Evolutionary conservation across 1,284 basidiomycete genomes (phyloP), one percentile per base, ranked within the genome.

Genomic region (Cerrena zonata): DNA sequence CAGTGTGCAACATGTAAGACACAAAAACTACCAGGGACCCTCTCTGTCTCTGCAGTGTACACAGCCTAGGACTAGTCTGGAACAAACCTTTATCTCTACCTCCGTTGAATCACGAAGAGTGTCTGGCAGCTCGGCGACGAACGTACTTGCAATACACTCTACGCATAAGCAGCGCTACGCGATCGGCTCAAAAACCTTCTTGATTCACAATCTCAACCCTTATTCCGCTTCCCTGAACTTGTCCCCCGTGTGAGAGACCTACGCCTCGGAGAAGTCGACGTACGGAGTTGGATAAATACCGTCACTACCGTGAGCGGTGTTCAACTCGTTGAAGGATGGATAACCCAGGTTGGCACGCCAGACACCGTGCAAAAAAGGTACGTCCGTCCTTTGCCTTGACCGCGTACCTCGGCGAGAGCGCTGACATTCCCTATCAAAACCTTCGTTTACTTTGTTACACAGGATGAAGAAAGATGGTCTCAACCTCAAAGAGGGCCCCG

Each of bases 321-420:
- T 34, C 7, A 34, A 15, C 30, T 7, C 7, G 30, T 15, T 34
- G 30, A n/a, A 38, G 26, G 42, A 87, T 88, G 84, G 85, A 87
- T 61, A 79, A 77, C 51, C 69, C 78, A 51, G 86, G 86, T 47
- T 88, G 85, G 85, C 76, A 77, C 58, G 83, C 84, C 39, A 71
- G 72, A 15, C 75, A 64, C 49, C 59, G 61, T 45, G 67, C 64
- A 30, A 57, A 56, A 44, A 63, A 64, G 56, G 61, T 58, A 44
- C 48, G 59, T 60, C 36, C 26, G 13, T 25, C 11, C 19, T 49
- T 15, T 18, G 37, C 5, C 11, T 18, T 27, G 19, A 21, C 21
- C 18, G 25, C 22, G 40, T 27, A 34, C 30, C 30, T 7, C 30
- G 15, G 7, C 30, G 30, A 34, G 30, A 7, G 52, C 19, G 21